These are phyloP conservation scores for Leccinum subatratum DNA, from an alignment of 1,284 basidiomycete genomes.

Conservation along the genomic window DNA sequence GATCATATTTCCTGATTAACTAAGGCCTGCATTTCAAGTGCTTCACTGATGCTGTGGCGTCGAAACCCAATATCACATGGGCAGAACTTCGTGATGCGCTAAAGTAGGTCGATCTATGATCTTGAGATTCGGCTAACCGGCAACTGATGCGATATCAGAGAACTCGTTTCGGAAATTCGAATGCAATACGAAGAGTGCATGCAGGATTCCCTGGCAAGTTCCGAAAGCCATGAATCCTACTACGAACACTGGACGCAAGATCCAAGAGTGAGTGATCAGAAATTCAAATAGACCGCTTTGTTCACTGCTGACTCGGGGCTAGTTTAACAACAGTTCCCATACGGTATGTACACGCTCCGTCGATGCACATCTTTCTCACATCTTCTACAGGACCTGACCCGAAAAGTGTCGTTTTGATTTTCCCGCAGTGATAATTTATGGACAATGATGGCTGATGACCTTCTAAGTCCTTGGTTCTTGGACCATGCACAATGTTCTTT, in stretches of 20 bases:
- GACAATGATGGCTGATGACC: neutral
- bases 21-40: conserved; percentile 14
- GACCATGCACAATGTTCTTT: neutral
- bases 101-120: conserved; percentile 13
- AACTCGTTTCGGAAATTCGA: conserved; percentile 17
- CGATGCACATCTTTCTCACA: neutral
- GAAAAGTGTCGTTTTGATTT: neutral
- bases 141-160: conserved; percentile 10
- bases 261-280: conserved; percentile 21
- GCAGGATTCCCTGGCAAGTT: neutral
- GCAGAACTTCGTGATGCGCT: conserved; percentile 20
- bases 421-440: neutral
- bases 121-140: neutral
- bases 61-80: conserved; percentile 24
- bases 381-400: neutral
- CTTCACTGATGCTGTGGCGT: conserved; percentile 20
- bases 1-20: neutral
- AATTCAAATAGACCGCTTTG: neutral
- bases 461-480: neutral
- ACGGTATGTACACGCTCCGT: conserved; percentile 14
- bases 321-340: conserved; percentile 15
- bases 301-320: neutral
- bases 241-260: conserved; percentile 18
- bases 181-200: conserved; percentile 12
- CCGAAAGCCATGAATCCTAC: conserved; percentile 1